Conservation (phyloP, 202 grass and related monocot species). For the Cymbopogon flexuosus region DNA sequence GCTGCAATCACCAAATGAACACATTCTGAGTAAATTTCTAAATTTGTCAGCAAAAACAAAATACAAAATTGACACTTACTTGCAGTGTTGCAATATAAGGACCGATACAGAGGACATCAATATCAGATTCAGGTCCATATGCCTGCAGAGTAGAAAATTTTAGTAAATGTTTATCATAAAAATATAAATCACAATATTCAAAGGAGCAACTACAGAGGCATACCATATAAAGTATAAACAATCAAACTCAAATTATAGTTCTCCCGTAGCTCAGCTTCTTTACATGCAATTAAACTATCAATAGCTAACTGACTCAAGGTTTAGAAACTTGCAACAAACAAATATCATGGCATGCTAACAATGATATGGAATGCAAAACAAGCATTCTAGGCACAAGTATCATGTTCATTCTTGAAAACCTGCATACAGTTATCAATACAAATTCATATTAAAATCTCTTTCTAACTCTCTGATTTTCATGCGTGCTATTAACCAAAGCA, state of each 20-base stretch:
- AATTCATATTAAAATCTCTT: slow-evolving; percentile 8
- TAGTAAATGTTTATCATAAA: background rate
- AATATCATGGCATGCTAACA: background rate
- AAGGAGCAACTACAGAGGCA: background rate
- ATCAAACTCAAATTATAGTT: slow-evolving; percentile 18
- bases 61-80: slow-evolving; percentile 41
- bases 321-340: background rate
- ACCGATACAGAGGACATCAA: slow-evolving; percentile 63
- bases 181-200: slow-evolving; percentile 15
- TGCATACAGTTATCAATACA: slow-evolving; percentile 16
- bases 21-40: slow-evolving; percentile 26
- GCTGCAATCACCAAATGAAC: slow-evolving; percentile 35
- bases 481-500: background rate
- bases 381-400: background rate
- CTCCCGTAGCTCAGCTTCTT: slow-evolving; percentile 14
- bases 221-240: slow-evolving; percentile 17
- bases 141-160: slow-evolving; percentile 39
- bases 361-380: slow-evolving; percentile 17
- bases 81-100: slow-evolving; percentile 54
- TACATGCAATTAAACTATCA: slow-evolving; percentile 23
- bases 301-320: slow-evolving; percentile 7
- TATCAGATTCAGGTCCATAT: slow-evolving; percentile 72
- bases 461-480: slow-evolving; percentile 2
- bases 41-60: background rate
- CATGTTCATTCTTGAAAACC: background rate